Evolutionary conservation across 495 filamentous ascomycete genomes (phyloP), one percentile per base, ranked within the genome.

Genomic region (Xylaria bambusicola): DNA sequence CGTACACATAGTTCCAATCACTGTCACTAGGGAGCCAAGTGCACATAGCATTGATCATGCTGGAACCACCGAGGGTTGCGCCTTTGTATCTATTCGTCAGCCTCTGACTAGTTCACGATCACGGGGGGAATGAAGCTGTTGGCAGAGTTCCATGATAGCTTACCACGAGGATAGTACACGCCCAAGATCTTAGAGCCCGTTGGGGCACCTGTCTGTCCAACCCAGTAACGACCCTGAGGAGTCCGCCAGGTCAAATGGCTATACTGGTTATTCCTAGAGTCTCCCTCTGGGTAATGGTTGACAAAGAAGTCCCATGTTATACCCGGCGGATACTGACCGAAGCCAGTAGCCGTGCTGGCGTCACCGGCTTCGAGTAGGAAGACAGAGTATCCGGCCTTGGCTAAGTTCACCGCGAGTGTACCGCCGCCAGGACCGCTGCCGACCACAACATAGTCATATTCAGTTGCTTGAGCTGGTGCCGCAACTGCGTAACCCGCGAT

Each of bases 351-450:
- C 1, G 66, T 63, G 61, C 62, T 67, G 35, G 84, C 82, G 58
- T 82, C 77, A 31, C 84, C 84, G 7, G 84, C 80, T 54, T 87
- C 84, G 45, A 86, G 69, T 1, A 87, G 62, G 6, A 86, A 75
- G 0, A 81, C 80, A 27, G 74, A 81, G 62, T 82, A 76, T 10
- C 81, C 82, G 12, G 80, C 81, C 33, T 78, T 76, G n/a, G 83
- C 84, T 5, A 86, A 76, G 42, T 80, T 78, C 27, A 75, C 74
- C 1, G 84, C 84, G 6, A 87, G 62, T 8, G 82, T 80, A 18
- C 80, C 82, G 23, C 84, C 84, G 13, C 84, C 84, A 9, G 84
- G 78, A 12, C 84, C 84, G 44, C 64, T 58, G 31, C 70, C 71
- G 7, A 72, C 60, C 7, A 74, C 68, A n/a, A 74, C 64, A 63